These are phyloP conservation scores for Yarrowia osloensis DNA, from an alignment of 805 yeast species.

Conservation along the genomic window DNA sequence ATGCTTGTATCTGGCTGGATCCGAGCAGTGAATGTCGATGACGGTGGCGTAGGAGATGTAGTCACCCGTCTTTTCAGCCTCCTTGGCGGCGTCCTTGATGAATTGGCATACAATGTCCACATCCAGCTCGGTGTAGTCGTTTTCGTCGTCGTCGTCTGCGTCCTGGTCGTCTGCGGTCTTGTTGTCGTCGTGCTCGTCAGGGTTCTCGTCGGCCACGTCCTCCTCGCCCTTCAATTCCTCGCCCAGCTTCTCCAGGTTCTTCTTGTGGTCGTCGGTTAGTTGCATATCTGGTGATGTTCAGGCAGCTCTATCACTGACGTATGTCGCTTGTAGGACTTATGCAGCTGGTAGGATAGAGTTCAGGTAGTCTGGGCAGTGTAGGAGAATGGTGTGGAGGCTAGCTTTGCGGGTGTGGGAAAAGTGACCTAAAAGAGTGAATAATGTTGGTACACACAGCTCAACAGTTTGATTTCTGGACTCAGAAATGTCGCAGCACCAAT, in stretches of 20 bases:
- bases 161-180: neutral
- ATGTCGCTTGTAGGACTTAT: too few species aligned
- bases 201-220: neutral
- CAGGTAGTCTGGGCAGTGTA: too few species aligned
- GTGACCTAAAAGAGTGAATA: too few species aligned
- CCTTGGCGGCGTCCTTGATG: conserved; percentile 19
- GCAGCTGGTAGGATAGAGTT: too few species aligned
- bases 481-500: too few species aligned
- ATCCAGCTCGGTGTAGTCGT: neutral
- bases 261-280: conserved; percentile 7
- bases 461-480: too few species aligned
- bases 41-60: conserved; percentile 72
- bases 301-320: too few species aligned
- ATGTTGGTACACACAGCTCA: too few species aligned
- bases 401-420: too few species aligned
- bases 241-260: conserved; percentile 9
- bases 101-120: conserved; percentile 22
- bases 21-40: conserved; percentile 60
- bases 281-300: conserved; percentile 4
- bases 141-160: neutral
- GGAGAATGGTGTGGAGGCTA: too few species aligned
- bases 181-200: neutral
- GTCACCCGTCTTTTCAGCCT: conserved; percentile 52
- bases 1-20: conserved; percentile 49
- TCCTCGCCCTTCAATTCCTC: conserved; percentile 15